A percentile compares a stretch with the other conserved stretches of the same genome.
phyloP scores from a whole-genome alignment of 2,329 filamentous ascomycete species.

The Xylaria sp. region DNA sequence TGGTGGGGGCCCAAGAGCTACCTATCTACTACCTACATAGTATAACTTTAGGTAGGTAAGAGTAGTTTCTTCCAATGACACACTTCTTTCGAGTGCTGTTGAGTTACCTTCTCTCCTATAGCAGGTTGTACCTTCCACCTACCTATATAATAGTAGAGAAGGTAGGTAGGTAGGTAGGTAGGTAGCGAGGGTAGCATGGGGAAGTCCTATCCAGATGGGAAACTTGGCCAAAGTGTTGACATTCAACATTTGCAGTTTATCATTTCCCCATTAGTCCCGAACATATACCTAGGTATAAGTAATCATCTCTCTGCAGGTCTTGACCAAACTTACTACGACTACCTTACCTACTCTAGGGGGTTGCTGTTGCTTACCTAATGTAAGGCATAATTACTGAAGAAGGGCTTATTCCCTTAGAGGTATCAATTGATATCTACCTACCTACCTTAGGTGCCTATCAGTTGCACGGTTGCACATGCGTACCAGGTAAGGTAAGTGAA shows the following conservation, averaged over 20 bases:
- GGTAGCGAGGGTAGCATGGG: no score
- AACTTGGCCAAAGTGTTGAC: background rate
- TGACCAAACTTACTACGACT: background rate
- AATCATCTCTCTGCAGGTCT: conserved; percentile 2
- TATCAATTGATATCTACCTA: no score
- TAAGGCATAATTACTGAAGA: no score
- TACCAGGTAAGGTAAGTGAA: no score
- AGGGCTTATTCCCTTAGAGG: no score
- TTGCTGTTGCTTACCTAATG: background rate
- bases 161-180: no score
- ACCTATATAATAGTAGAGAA: background rate
- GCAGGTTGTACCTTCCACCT: background rate
- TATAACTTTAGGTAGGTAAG: no score
- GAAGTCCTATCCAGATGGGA: background rate
- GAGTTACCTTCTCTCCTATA: background rate
- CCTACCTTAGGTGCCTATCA: no score
- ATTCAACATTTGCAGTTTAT: background rate
- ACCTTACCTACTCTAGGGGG: background rate
- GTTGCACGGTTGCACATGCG: no score
- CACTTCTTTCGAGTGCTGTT: background rate
- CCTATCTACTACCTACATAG: no score
- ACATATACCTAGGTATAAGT: background rate
- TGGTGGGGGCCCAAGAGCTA: no score
- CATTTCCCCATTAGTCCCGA: conserved; percentile 7
- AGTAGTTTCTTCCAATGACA: no score